Conservation (phyloP, 768 basidiomycete genomes). For the Cyathus striatus region DNA sequence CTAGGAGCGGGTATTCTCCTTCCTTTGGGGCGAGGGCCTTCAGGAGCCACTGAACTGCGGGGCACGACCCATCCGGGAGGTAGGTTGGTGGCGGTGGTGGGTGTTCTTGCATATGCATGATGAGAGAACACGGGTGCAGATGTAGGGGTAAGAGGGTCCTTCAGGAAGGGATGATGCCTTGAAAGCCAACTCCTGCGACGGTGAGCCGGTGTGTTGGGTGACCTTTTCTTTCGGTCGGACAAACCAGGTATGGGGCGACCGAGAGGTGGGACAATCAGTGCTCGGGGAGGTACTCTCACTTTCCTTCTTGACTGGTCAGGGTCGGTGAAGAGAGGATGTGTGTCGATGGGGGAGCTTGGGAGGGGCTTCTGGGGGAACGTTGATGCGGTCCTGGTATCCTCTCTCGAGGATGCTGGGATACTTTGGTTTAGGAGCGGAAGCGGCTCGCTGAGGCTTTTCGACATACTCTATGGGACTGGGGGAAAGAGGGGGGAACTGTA, state of each 20-base stretch:
- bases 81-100: too few relatives aligned
- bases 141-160: slow-evolving; percentile 17
- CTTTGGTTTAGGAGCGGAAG: slow-evolving; percentile 21
- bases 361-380: slow-evolving; percentile 12
- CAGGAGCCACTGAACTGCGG: too few relatives aligned
- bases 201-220: slow-evolving; percentile 25
- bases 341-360: slow-evolving; percentile 5
- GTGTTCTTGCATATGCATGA: too few relatives aligned
- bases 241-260: slow-evolving; percentile 17
- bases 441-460: slow-evolving; percentile 20
- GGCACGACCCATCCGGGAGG: too few relatives aligned
- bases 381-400: slow-evolving; percentile 17
- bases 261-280: slow-evolving; percentile 13
- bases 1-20: slow-evolving; percentile 2
- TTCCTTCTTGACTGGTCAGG: slow-evolving; percentile 8
- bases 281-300: slow-evolving; percentile 15
- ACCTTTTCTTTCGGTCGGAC: slow-evolving; percentile 16
- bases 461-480: slow-evolving; percentile 18
- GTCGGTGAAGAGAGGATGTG: slow-evolving; percentile 7
- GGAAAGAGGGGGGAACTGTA: slow-evolving; percentile 1
- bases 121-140: slow-evolving; percentile 13
- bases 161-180: slow-evolving; percentile 31
- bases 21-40: background rate
- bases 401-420: slow-evolving; percentile 33
- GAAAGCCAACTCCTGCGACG: slow-evolving; percentile 22